phyloP scores from a whole-genome alignment of 352 stramenopile species.

The Phytophthora europaea region DNA sequence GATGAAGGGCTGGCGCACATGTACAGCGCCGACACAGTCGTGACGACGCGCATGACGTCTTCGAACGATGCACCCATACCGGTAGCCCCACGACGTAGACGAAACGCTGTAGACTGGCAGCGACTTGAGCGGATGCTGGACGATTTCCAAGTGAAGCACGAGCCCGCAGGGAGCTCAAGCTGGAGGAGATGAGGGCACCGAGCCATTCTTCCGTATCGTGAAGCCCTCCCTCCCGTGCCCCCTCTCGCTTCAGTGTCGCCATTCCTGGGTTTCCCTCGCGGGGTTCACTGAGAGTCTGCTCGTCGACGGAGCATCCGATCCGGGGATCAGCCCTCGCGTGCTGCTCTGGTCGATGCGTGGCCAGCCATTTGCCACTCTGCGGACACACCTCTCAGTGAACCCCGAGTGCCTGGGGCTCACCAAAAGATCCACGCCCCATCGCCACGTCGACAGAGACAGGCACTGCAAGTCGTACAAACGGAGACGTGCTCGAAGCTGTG shows the following conservation, averaged over 20 bases:
- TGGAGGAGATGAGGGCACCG: neutral
- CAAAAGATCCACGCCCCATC: constrained; percentile 19
- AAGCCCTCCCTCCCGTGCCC: constrained; percentile 7
- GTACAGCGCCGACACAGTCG: constrained; percentile 75
- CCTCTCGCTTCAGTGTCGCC: constrained; percentile 23
- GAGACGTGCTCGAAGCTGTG: constrained; percentile 7
- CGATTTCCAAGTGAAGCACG: constrained; percentile 31
- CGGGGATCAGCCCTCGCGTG: constrained; percentile 18
- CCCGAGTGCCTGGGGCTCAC: constrained; percentile 25
- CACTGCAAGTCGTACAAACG: constrained; percentile 11
- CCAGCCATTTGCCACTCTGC: constrained; percentile 26
- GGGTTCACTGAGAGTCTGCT: constrained; percentile 28
- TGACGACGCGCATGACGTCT: constrained; percentile 65
- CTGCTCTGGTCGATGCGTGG: constrained; percentile 9
- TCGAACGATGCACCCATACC: constrained; percentile 51
- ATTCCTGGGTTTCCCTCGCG: constrained; percentile 24
- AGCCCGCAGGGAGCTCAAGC: neutral
- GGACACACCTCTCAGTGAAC: constrained; percentile 34
- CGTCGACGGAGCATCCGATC: constrained; percentile 23
- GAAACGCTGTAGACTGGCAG: neutral
- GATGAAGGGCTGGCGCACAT: constrained; percentile 77
- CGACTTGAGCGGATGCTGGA: constrained; percentile 30
- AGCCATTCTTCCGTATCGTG: constrained; percentile 19
- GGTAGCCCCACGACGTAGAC: constrained; percentile 14
- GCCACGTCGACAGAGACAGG: constrained; percentile 21